Conservation (phyloP, 768 basidiomycete species). For the Suillus cothurnatus region DNA sequence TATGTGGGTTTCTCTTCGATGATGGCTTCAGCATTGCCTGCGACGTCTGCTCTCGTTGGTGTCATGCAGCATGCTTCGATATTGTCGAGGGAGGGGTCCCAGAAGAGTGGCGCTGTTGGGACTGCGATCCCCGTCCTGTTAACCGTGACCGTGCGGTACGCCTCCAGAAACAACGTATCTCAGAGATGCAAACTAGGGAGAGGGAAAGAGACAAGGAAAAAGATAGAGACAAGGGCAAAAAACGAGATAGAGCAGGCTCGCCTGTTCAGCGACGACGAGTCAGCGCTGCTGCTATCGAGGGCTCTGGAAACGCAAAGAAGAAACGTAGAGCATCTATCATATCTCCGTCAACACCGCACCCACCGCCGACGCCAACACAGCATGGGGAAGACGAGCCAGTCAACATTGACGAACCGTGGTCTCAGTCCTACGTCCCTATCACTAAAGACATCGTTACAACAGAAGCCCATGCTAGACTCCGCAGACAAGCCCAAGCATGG, state of each 20-base stretch:
- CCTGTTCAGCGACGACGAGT: constrained; percentile 35
- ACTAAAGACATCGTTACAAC: constrained; percentile 45
- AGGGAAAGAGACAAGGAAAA: constrained; percentile 35
- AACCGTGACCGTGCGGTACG: constrained; percentile 51
- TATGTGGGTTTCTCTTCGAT: constrained; percentile 73
- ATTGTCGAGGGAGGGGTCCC: constrained; percentile 61
- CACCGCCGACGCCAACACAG: constrained; percentile 11
- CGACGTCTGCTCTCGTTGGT: constrained; percentile 82
- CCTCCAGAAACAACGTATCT: constrained; percentile 33
- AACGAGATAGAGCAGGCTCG: constrained; percentile 24
- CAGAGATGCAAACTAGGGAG: not conserved
- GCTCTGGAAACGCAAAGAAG: constrained; percentile 35
- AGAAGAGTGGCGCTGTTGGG: constrained; percentile 79
- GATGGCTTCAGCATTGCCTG: constrained; percentile 88
- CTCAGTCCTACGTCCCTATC: constrained; percentile 49
- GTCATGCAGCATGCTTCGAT: constrained; percentile 78
- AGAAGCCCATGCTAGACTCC: constrained; percentile 50
- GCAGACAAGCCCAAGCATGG: constrained; percentile 65
- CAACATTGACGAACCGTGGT: constrained; percentile 51
- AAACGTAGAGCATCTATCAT: constrained; percentile 39
- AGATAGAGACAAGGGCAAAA: constrained; percentile 30
- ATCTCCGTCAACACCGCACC: not conserved
- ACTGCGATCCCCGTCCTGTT: constrained; percentile 49
- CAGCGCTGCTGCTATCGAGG: constrained; percentile 38
- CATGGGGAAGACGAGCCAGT: constrained; percentile 47